Evolutionary conservation across 768 basidiomycete genomes (phyloP).

Genomic region (Trametes villosa): DNA sequence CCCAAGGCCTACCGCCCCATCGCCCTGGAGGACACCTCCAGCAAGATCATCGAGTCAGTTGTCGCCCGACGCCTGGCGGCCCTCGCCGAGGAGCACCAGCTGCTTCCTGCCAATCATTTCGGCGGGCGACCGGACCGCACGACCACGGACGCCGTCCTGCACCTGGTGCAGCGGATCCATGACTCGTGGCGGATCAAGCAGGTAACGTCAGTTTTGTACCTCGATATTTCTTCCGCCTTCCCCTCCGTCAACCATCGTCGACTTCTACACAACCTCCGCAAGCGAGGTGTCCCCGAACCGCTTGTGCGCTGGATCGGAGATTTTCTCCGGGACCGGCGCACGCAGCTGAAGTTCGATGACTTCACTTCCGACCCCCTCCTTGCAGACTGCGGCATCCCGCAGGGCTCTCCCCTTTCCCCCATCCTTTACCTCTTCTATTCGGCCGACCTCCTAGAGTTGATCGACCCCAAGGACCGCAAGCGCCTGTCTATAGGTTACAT

Average conservation of each 20-base stretch:
- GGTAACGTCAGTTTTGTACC: conserved; percentile 35
- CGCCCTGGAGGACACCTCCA: conserved; percentile 34
- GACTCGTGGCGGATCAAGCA: conserved; percentile 28
- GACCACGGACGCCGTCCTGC: conserved; percentile 33
- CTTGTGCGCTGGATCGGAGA: conserved; percentile 21
- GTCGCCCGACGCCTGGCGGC: conserved; percentile 10
- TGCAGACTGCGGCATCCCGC: conserved; percentile 33
- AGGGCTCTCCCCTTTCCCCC: conserved; percentile 39
- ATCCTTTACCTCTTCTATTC: conserved; percentile 40
- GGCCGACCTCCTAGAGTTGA: conserved; percentile 21
- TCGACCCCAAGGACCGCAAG: conserved; percentile 20
- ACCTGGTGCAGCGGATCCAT: conserved; percentile 23
- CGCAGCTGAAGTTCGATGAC: conserved; percentile 32
- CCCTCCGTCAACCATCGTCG: conserved; percentile 19
- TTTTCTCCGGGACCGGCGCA: conserved; percentile 23
- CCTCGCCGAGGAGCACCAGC: neutral
- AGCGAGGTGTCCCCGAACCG: conserved; percentile 17
- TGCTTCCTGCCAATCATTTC: conserved; percentile 29
- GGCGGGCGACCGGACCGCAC: conserved; percentile 27
- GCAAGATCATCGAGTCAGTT: conserved; percentile 26
- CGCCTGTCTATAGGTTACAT: conserved; percentile 5
- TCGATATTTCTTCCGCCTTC: conserved; percentile 41
- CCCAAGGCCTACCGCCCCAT: conserved; percentile 44
- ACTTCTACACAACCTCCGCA: conserved; percentile 20
- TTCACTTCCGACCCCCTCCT: conserved; percentile 23